Evolutionary conservation across 2,329 filamentous ascomycete species (phyloP).

Genomic region (Coniochaeta ligniaria): DNA sequence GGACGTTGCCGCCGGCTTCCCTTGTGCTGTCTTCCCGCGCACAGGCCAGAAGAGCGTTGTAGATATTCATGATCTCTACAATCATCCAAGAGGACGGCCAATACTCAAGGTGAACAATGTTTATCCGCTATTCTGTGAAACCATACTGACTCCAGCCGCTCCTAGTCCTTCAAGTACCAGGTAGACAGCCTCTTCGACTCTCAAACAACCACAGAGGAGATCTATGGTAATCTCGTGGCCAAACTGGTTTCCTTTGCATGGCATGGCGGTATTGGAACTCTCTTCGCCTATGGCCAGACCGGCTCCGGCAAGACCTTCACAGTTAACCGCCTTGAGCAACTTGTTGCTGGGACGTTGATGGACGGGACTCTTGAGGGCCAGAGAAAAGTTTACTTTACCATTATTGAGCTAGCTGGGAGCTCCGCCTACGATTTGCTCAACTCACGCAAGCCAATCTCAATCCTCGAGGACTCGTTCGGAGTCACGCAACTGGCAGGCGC

Average conservation of each 20-base stretch:
- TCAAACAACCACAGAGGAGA: constrained; percentile 24
- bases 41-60: constrained; percentile 13
- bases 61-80: constrained; percentile 29
- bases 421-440: constrained; percentile 29
- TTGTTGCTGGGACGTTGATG: constrained; percentile 26
- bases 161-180: constrained; percentile 24
- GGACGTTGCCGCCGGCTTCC: constrained; percentile 21
- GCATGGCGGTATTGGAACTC: constrained; percentile 38
- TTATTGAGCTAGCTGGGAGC: constrained; percentile 8
- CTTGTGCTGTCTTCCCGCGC: constrained; percentile 17
- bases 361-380: constrained; percentile 11
- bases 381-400: constrained; percentile 11
- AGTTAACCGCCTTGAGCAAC: constrained; percentile 30
- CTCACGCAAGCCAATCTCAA: constrained; percentile 28
- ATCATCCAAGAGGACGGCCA: constrained; percentile 21
- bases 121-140: not conserved
- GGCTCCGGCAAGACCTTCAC: constrained; percentile 41
- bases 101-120: constrained; percentile 17
- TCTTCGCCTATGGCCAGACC: constrained; percentile 42
- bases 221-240: constrained; percentile 32
- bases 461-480: constrained; percentile 39
- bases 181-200: constrained; percentile 28
- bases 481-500: constrained; percentile 35
- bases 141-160: not conserved
- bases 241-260: constrained; percentile 37